Base-by-base conservation (phyloP, 768 basidiomycete genomes). In the Serendipita vermifera region DNA sequence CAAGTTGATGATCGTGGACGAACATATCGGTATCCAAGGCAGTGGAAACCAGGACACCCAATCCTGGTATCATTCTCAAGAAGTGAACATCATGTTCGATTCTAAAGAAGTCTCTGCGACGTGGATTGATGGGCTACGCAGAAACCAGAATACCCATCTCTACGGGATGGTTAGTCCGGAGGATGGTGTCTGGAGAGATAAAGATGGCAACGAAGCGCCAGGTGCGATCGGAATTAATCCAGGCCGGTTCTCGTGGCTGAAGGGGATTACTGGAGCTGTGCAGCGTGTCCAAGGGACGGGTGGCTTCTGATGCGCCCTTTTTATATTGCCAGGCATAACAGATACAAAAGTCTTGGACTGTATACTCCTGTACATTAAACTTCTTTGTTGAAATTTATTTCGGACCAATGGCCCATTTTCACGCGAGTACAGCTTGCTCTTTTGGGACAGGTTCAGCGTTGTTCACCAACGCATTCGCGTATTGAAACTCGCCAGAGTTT, bases 401-500 rank as follows among this genome's bases (percentile, higher is more conserved):
- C n/a, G n/a, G n/a, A n/a, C n/a, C n/a, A n/a, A n/a, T n/a, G n/a
- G n/a, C n/a, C n/a, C n/a, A n/a, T n/a, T n/a, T n/a, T n/a, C n/a
- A n/a, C n/a, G n/a, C n/a, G n/a, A n/a, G n/a, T n/a, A n/a, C n/a
- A n/a, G n/a, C n/a, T n/a, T n/a, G n/a, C n/a, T n/a, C n/a, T n/a
- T n/a, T n/a, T n/a, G 36, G 36, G 36, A 13, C 15, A 2, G 32
- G 20, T 31, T 20, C 22, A 51, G 46, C 22, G 22, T 43, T 22
- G 2, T 2, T 43, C 22, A 31, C 48, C 14, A 79, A 65, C 3
- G 74, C 77, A 63, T 78, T 70, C 13, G 86, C 86, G 62, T 87
- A 87, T 63, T 88, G 85, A 68, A 88, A 88, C 61, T 87, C 78
- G 55, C 73, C 74, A 5, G 87, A 88, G 62, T 86, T 87, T 68